A percentile compares a stretch with the other conserved stretches of the same genome.
Conservation (phyloP, 805 yeast species). For the Saccharomycopsis synnaedendra region DNA sequence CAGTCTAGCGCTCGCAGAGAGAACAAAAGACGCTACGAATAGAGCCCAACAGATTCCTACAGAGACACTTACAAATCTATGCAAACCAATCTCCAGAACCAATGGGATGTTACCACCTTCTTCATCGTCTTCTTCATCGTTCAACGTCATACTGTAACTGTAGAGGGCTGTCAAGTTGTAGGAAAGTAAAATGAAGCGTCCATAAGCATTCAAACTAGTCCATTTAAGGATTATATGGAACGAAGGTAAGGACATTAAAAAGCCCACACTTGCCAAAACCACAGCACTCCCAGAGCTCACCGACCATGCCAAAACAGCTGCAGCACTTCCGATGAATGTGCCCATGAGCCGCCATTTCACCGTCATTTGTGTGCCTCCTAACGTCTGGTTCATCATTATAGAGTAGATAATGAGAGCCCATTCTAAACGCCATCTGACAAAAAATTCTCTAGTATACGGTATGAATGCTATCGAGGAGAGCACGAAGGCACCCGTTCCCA, state of each 20-base stretch:
- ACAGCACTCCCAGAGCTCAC: constrained; percentile 43
- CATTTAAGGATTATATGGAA: constrained; percentile 53
- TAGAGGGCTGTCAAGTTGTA: constrained; percentile 72
- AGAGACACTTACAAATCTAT: constrained; percentile 61
- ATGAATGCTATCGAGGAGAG: constrained; percentile 59
- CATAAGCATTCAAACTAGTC: constrained; percentile 49
- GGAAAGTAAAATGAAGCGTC: constrained; percentile 60
- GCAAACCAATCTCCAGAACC: constrained; percentile 64
- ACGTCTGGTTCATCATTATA: constrained; percentile 73
- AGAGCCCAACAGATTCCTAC: constrained; percentile 73
- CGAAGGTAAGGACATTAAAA: constrained; percentile 27
- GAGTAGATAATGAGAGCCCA: constrained; percentile 80
- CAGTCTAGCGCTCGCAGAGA: constrained; percentile 69
- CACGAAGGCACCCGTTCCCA: constrained; percentile 63
- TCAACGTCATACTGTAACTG: constrained; percentile 54
- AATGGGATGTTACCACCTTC: constrained; percentile 56
- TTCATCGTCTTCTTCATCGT: constrained; percentile 49
- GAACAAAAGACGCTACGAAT: constrained; percentile 47
- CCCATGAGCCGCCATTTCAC: constrained; percentile 66
- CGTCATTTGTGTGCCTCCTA: constrained; percentile 78
- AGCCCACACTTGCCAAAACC: constrained; percentile 38
- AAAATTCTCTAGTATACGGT: constrained; percentile 40
- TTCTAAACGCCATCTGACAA: constrained; percentile 64
- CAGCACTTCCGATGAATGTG: constrained; percentile 57
- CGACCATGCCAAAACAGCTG: constrained; percentile 52